Conservation (phyloP, 345 rosid genomes). For the Citrus unshiu region DNA sequence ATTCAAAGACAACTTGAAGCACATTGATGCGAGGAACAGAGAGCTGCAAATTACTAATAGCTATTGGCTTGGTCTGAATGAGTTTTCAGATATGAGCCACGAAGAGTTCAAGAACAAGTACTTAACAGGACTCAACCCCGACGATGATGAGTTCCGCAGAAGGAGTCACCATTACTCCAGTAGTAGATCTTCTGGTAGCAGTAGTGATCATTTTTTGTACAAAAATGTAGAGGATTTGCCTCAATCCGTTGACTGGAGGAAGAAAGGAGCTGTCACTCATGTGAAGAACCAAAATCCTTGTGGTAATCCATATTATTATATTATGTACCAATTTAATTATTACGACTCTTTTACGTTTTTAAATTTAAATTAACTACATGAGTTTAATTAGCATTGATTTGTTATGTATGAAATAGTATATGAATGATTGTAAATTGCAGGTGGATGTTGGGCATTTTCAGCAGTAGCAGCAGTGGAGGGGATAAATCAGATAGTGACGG, state of each 20-base stretch:
- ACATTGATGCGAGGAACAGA: slow-evolving; percentile 69
- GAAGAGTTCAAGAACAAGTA: slow-evolving; percentile 69
- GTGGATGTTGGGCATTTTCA: slow-evolving; percentile 97
- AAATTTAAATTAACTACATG: too few species aligned
- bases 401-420: too few species aligned
- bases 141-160: background rate
- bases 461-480: slow-evolving; percentile 86
- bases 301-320: slow-evolving; percentile 21
- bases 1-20: slow-evolving; percentile 64
- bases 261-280: slow-evolving; percentile 67
- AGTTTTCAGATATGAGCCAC: slow-evolving; percentile 72
- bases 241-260: slow-evolving; percentile 76
- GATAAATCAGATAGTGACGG: slow-evolving; percentile 72
- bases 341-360: too few species aligned
- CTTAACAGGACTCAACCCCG: slow-evolving; percentile 49
- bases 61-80: slow-evolving; percentile 79
- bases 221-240: slow-evolving; percentile 43
- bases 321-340: too few species aligned
- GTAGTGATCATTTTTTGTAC: slow-evolving; percentile 15
- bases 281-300: slow-evolving; percentile 85
- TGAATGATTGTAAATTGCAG: slow-evolving; percentile 22
- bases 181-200: background rate
- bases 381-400: too few species aligned
- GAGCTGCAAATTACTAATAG: slow-evolving; percentile 19
- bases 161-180: background rate